Conservation (phyloP, 257 asterid species). For the Ilex asprella region DNA sequence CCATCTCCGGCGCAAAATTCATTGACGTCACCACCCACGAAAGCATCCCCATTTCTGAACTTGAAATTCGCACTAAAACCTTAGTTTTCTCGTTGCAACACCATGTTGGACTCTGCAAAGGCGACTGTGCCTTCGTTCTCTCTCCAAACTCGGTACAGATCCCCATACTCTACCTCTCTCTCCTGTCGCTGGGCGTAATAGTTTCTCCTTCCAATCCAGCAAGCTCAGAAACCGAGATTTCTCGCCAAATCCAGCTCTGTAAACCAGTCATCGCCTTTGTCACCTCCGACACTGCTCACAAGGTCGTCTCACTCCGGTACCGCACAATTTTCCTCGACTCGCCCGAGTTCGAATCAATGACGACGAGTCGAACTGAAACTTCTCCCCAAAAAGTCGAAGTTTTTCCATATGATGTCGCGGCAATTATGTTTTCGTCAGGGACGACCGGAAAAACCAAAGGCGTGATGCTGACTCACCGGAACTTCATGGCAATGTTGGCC, state of each 20-base stretch:
- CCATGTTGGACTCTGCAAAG: slow-evolving; percentile 17
- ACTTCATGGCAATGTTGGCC: background rate
- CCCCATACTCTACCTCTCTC: slow-evolving; percentile 41
- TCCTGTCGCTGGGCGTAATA: slow-evolving; percentile 34
- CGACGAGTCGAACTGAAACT: background rate
- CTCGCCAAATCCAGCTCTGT: slow-evolving; percentile 24
- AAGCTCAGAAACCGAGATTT: slow-evolving; percentile 29
- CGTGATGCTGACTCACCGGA: background rate
- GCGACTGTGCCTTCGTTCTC: slow-evolving; percentile 33
- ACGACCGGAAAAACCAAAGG: background rate
- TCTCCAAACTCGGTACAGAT: slow-evolving; percentile 30
- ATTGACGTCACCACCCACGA: slow-evolving; percentile 31
- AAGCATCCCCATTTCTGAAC: slow-evolving; percentile 25
- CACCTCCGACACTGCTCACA: slow-evolving; percentile 27
- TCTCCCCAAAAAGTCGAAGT: background rate
- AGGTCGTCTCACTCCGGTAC: slow-evolving; percentile 20
- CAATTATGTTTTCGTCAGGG: background rate
- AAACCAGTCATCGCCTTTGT: slow-evolving; percentile 38
- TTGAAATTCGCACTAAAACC: slow-evolving; percentile 13
- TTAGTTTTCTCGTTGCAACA: slow-evolving; percentile 29
- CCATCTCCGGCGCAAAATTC: slow-evolving; percentile 21
- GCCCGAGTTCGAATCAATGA: slow-evolving; percentile 31
- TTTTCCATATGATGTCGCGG: background rate
- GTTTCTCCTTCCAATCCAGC: slow-evolving; percentile 38
- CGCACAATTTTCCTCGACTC: slow-evolving; percentile 32